Conservation (phyloP, 176 grass and related monocot genomes). For the Chrysopogon serrulatus region DNA sequence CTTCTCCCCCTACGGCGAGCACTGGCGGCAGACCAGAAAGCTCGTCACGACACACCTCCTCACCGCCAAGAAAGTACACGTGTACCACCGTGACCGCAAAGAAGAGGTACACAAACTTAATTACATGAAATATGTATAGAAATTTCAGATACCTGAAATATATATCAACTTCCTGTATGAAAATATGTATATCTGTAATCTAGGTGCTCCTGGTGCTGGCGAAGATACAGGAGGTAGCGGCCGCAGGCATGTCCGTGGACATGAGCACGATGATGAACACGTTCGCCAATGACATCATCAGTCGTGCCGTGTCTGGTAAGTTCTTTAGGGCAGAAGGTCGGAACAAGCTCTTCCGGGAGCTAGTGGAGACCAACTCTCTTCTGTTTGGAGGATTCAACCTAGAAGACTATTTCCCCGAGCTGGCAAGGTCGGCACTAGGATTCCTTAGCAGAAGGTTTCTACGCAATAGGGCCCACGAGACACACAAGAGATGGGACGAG, state of each 20-base stretch:
- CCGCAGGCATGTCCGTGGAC: constrained; percentile 4
- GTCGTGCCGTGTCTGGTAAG: constrained; percentile 13
- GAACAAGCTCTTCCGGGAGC: constrained; percentile 33
- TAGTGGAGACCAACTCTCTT: neutral
- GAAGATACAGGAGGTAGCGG: neutral
- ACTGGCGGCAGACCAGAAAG: constrained; percentile 29
- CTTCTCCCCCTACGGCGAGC: constrained; percentile 32
- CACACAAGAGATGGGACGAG: constrained; percentile 9
- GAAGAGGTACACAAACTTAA: constrained; percentile 14
- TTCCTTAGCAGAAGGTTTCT: neutral
- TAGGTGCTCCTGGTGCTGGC: neutral
- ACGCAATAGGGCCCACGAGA: neutral
- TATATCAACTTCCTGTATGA: no score
- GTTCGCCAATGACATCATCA: constrained; percentile 33
- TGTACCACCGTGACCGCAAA: neutral
- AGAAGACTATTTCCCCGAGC: constrained; percentile 24
- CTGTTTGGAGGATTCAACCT: constrained; percentile 4
- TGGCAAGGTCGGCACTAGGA: neutral
- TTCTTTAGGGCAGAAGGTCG: constrained; percentile 7
- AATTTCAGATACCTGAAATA: no score
- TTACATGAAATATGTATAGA: no score
- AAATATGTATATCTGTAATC: no score
- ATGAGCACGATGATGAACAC: constrained; percentile 22
- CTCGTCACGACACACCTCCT: constrained; percentile 33
- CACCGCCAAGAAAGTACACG: neutral